phyloP scores from a whole-genome alignment of 1,284 basidiomycete genomes.

The Austropuccinia psidii region DNA sequence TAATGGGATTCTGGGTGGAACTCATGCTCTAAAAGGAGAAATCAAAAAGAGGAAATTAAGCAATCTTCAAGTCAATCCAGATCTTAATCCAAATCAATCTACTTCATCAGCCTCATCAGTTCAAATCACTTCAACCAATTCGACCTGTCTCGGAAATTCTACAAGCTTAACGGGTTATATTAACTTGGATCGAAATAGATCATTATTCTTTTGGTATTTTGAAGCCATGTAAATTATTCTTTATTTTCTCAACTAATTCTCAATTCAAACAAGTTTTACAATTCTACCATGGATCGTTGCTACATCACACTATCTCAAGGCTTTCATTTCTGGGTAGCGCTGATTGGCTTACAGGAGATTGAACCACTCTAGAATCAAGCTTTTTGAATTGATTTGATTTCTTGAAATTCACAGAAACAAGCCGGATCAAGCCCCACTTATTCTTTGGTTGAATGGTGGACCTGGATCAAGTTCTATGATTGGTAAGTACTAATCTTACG shows the following conservation, averaged over 20 bases:
- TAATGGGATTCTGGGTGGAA: too few relatives aligned
- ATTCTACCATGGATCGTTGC: not conserved
- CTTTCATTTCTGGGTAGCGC: not conserved
- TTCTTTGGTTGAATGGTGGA: slow-evolving; percentile 32
- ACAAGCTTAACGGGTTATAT: slow-evolving; percentile 11
- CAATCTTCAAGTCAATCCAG: too few relatives aligned
- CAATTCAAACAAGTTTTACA: not conserved
- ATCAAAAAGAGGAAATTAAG: too few relatives aligned
- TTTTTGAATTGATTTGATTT: not conserved
- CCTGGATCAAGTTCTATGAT: slow-evolving; percentile 32
- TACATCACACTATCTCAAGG: not conserved
- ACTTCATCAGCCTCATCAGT: too few relatives aligned
- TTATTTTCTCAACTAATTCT: not conserved
- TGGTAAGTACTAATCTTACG: not conserved
- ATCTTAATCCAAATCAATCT: too few relatives aligned
- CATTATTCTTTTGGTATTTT: slow-evolving; percentile 16
- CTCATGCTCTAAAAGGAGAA: too few relatives aligned
- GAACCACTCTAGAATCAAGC: not conserved
- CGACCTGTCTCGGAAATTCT: not conserved
- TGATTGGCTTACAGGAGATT: not conserved
- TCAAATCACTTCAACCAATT: not conserved
- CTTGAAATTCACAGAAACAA: not conserved
- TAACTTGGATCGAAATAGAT: not conserved
- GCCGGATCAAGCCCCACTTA: slow-evolving; percentile 13
- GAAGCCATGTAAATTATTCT: slow-evolving; percentile 5